phyloP scores from a whole-genome alignment of 2,329 filamentous ascomycete species.

The Ceratocystis lukuohia region DNA sequence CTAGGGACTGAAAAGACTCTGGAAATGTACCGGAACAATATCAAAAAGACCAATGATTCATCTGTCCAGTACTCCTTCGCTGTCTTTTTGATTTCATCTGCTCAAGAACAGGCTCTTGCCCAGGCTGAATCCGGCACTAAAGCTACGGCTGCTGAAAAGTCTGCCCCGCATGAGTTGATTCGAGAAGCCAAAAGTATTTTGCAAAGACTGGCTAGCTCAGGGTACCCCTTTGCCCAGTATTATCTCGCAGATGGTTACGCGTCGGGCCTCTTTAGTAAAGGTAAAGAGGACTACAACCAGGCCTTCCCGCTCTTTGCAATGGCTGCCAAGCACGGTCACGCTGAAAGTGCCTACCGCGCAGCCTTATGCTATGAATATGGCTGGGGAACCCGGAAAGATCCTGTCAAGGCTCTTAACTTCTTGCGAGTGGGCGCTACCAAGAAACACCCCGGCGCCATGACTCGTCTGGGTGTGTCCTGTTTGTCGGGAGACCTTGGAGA shows the following conservation, averaged over 20 bases:
- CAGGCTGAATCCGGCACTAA: constrained; percentile 32
- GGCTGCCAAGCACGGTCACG: constrained; percentile 92
- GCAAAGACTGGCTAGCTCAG: constrained; percentile 69
- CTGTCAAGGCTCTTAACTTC: constrained; percentile 85
- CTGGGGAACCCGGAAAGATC: constrained; percentile 86
- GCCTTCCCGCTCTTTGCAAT: constrained; percentile 88
- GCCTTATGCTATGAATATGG: constrained; percentile 96
- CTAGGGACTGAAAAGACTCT: constrained; percentile 86
- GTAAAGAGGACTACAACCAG: constrained; percentile 78
- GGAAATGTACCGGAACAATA: constrained; percentile 93
- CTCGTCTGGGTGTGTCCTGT: constrained; percentile 80
- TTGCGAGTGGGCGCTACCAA: constrained; percentile 83
- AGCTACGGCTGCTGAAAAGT: constrained; percentile 28
- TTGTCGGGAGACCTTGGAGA: constrained; percentile 78
- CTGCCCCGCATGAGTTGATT: constrained; percentile 54
- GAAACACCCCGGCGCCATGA: constrained; percentile 89
- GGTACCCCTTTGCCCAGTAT: constrained; percentile 95
- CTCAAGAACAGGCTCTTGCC: constrained; percentile 59
- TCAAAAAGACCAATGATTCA: constrained; percentile 89
- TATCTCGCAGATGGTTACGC: constrained; percentile 91
- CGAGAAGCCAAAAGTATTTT: constrained; percentile 82
- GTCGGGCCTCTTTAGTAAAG: constrained; percentile 89
- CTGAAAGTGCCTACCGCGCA: constrained; percentile 86
- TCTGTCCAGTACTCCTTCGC: constrained; percentile 94
- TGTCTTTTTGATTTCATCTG: constrained; percentile 80